Evolutionary conservation across 1,284 basidiomycete species (phyloP).

Genomic region (Ustilago trichophora): DNA sequence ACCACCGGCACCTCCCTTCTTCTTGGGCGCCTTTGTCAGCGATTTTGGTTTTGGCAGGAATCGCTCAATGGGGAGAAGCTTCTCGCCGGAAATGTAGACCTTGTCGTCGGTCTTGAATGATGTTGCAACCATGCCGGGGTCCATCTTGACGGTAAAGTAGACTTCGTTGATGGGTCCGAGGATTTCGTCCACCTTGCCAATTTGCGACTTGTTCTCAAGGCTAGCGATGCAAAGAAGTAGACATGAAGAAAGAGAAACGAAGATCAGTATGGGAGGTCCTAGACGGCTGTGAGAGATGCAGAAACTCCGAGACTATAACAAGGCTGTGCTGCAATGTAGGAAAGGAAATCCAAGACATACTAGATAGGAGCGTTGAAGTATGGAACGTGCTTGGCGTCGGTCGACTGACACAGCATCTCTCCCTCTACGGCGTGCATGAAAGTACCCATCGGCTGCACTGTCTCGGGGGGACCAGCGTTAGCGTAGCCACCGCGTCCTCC

Average conservation of each 20-base stretch:
- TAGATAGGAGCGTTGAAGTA: conserved; percentile 99
- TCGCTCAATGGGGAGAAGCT: conserved; percentile 92
- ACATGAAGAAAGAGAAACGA: neutral
- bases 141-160: conserved; percentile 98
- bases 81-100: conserved; percentile 95
- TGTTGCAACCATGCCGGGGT: conserved; percentile 90
- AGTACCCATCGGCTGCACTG: conserved; percentile 63
- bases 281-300: no score
- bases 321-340: no score
- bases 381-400: conserved; percentile 76
- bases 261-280: conserved; percentile 1
- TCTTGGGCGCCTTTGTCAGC: conserved; percentile 50
- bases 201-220: conserved; percentile 93
- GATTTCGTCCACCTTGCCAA: conserved; percentile 96
- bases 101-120: conserved; percentile 98
- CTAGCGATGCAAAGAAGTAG: conserved; percentile 27
- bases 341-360: conserved; percentile 41
- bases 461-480: conserved; percentile 61
- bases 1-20: conserved; percentile 49
- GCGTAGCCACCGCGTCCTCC: conserved; percentile 55
- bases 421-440: conserved; percentile 85
- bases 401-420: conserved; percentile 94
- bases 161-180: conserved; percentile 98
- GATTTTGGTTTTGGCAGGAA: conserved; percentile 96
- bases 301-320: no score